A percentile compares a stretch with the other conserved stretches of the same genome.
These are phyloP conservation scores for Candida pini DNA, from an alignment of 805 yeast genomes.

Conservation along the genomic window DNA sequence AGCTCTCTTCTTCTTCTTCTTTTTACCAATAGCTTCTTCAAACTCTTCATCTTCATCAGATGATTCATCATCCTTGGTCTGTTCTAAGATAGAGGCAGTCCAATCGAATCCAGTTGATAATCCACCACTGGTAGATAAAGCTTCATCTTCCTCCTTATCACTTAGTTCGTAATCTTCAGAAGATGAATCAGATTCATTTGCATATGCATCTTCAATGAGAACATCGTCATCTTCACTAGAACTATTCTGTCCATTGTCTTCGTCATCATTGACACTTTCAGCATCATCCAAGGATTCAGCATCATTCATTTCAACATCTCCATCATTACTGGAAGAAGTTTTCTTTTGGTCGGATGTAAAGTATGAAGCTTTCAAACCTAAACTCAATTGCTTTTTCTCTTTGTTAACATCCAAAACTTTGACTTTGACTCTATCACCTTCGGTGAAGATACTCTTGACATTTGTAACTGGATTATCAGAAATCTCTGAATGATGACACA, in stretches of 20 bases:
- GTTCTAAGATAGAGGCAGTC: slow-evolving; percentile 87
- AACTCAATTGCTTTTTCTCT: slow-evolving; percentile 68
- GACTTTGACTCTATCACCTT: slow-evolving; percentile 88
- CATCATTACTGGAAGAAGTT: slow-evolving; percentile 18
- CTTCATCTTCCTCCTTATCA: slow-evolving; percentile 18
- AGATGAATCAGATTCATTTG: slow-evolving; percentile 16
- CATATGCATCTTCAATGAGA: slow-evolving; percentile 31
- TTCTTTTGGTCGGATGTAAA: slow-evolving; percentile 35
- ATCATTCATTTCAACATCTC: slow-evolving; percentile 25
- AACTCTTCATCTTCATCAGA: slow-evolving; percentile 54
- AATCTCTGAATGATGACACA: slow-evolving; percentile 81
- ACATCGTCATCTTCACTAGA: slow-evolving; percentile 15
- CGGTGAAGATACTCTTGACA: slow-evolving; percentile 62
- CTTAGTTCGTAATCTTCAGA: slow-evolving; percentile 17
- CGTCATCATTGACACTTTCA: slow-evolving; percentile 27
- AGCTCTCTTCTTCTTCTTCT: slow-evolving; percentile 37
- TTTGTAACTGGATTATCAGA: slow-evolving; percentile 63
- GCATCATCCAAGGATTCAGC: slow-evolving; percentile 26
- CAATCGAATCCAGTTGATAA: slow-evolving; percentile 91
- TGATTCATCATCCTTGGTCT: slow-evolving; percentile 54
- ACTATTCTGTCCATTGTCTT: slow-evolving; percentile 27
- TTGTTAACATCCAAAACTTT: slow-evolving; percentile 59
- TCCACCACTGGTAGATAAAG: slow-evolving; percentile 39
- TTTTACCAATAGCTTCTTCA: slow-evolving; percentile 34
- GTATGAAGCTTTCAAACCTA: slow-evolving; percentile 94